Base-by-base conservation (phyloP, 1,284 basidiomycete genomes). In the Earliella scabrosa region DNA sequence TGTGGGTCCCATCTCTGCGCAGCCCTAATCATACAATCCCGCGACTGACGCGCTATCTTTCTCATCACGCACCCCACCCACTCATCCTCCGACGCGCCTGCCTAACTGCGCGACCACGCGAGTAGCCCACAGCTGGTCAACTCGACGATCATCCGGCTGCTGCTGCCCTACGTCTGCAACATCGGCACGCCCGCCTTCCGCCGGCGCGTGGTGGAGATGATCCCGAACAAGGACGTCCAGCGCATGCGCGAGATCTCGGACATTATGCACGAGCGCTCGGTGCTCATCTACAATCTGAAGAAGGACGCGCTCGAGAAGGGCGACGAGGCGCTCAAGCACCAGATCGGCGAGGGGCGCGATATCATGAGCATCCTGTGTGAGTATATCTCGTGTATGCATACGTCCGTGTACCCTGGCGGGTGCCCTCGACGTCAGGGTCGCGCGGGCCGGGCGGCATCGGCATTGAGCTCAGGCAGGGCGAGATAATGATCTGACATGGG, bases 361-460 rank as follows among this genome's bases (percentile, higher is more conserved):
- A 68, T 73, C 40, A 63, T 72, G 65, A 72, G 70, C 48, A 63
- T 71, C 24, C 61, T 74, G 2, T 55, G 71, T 72, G 48, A 52
- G 68, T 59, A 26, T 36, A n/a, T 20, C 5, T 18, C 31, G 31
- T 32, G 14, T 35, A 21, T 23, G 24, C 8, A 16, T 39, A 13
- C 35, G 7, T 38, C n/a, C 6, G 3, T 7, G 16, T 8, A 9
- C n/a, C n/a, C n/a, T n/a, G n/a, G n/a, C n/a, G n/a, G n/a, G n/a
- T n/a, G n/a, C n/a, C n/a, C n/a, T n/a, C n/a, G n/a, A n/a, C n/a
- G n/a, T n/a, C n/a, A n/a, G n/a, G n/a, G n/a, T n/a, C n/a, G n/a
- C n/a, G n/a, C n/a, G n/a, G n/a, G n/a, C n/a, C n/a, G n/a, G n/a
- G n/a, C n/a, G n/a, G n/a, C n/a, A n/a, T n/a, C n/a, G 13, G 27